Conservation (phyloP, 2,329 filamentous ascomycete species). For the Diaporthe destruens region DNA sequence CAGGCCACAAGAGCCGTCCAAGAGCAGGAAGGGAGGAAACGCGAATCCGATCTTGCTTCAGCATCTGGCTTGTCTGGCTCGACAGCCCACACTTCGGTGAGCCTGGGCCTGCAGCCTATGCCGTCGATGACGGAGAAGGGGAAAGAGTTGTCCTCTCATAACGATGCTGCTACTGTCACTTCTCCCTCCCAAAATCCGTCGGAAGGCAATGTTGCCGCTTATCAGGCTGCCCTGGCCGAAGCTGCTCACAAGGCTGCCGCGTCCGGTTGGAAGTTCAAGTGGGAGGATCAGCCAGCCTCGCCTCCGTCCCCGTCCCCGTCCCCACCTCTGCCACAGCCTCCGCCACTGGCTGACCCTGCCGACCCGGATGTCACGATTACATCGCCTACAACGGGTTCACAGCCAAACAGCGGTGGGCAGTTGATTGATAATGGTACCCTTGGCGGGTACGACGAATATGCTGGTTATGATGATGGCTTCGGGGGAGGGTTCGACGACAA, state of each 20-base stretch:
- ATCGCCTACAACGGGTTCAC: slow-evolving; percentile 49
- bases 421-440: slow-evolving; percentile 42
- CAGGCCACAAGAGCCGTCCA: slow-evolving; percentile 59
- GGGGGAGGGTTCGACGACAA: slow-evolving; percentile 37
- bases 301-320: slow-evolving; percentile 6
- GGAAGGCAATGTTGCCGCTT: slow-evolving; percentile 66
- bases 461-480: slow-evolving; percentile 56
- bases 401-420: slow-evolving; percentile 48
- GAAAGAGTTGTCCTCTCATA: slow-evolving; percentile 35
- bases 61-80: slow-evolving; percentile 62
- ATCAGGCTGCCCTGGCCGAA: slow-evolving; percentile 86
- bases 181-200: slow-evolving; percentile 45
- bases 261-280: slow-evolving; percentile 62
- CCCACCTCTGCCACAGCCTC: slow-evolving; percentile 46
- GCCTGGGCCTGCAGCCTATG: slow-evolving; percentile 50
- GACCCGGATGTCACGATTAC: slow-evolving; percentile 51
- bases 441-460: slow-evolving; percentile 69
- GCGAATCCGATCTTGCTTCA: slow-evolving; percentile 62
- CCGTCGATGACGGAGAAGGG: slow-evolving; percentile 37
- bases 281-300: slow-evolving; percentile 75
- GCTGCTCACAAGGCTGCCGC: slow-evolving; percentile 83
- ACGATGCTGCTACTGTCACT: slow-evolving; percentile 38
- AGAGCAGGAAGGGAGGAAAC: slow-evolving; percentile 52
- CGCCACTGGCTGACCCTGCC: slow-evolving; percentile 48
- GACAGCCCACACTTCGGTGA: slow-evolving; percentile 66